These are phyloP conservation scores for Rubroboletus pulcherrimus DNA, from an alignment of 768 basidiomycete genomes.

Conservation along the genomic window DNA sequence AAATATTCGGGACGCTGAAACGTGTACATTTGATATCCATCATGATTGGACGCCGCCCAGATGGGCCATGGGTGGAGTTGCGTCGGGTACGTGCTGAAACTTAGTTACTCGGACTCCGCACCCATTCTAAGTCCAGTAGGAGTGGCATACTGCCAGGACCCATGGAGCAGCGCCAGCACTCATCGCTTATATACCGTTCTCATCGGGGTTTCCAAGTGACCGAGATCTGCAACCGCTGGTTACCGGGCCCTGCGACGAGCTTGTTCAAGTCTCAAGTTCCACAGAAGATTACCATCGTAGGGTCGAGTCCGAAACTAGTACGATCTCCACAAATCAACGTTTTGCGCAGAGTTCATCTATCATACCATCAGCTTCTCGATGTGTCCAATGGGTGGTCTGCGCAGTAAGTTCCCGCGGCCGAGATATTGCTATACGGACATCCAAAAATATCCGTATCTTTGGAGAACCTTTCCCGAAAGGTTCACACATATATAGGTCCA, in stretches of 20 bases:
- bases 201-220: not conserved
- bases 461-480: not conserved
- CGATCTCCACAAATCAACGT: not conserved
- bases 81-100: too few relatives aligned
- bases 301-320: not conserved
- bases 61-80: too few relatives aligned
- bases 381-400: not conserved
- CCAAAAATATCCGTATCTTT: not conserved
- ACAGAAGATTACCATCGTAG: not conserved
- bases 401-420: not conserved
- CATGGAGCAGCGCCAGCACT: not conserved
- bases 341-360: not conserved
- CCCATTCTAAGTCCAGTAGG: too few relatives aligned
- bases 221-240: not conserved
- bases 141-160: not conserved
- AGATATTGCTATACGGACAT: not conserved
- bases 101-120: too few relatives aligned
- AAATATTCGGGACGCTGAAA: too few relatives aligned
- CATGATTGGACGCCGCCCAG: too few relatives aligned
- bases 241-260: not conserved
- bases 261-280: too few relatives aligned
- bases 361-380: not conserved
- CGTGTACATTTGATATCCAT: too few relatives aligned
- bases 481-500: not conserved
- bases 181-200: not conserved